Evolutionary conservation across 441 rosid species (phyloP), one percentile per base, ranked within the genome.

Genomic region (Erodium texanum): DNA sequence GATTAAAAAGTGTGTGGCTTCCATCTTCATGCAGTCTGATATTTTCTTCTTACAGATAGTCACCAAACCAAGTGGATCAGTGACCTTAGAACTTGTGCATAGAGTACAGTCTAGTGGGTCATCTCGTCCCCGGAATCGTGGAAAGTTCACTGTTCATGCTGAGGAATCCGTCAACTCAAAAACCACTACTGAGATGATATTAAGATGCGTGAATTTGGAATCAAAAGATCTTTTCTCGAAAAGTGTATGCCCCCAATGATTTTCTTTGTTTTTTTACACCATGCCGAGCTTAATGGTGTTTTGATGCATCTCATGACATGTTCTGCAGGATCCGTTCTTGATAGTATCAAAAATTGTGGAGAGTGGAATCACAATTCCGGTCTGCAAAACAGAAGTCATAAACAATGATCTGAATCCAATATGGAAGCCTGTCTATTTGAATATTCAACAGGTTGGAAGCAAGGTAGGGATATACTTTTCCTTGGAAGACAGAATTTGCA

Each of bases 361-460:
- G 83, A 77, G 70, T 52, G 91, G 90, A 67, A 43, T n/a, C 50
- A 77, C 87, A 14, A 84, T 93, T 74, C 88, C 96, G 18, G 87
- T 90, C 16, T 89, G 92, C 67, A 93, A 89, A 80, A 89, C 98
- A 29, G 94, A 93, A 80, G 96, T 90, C 68, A 65, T 89, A 62
- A 89, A 85, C 86, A 93, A 90, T 76, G 90, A 89, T 74, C 73
- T 74, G 22, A 82, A 75, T 72, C 97, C 94, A 66, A 45, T 69
- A 56, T 93, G 98, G 98, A 86, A 90, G 73, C 84, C 94, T 58
- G 78, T 93, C 66, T 86, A 74, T 82, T 77, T 93, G 76, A 93
- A 84, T 75, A 81, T 85, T 71, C 96, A 90, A 77, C 97, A 90
- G 85, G 86, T 90, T 41, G 97, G 96, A 81, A 86, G 91, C 85